Evolutionary conservation across 176 grass and related monocot genomes (phyloP), one percentile per base, ranked within the genome.

Genomic region (Panicum miliaceum): DNA sequence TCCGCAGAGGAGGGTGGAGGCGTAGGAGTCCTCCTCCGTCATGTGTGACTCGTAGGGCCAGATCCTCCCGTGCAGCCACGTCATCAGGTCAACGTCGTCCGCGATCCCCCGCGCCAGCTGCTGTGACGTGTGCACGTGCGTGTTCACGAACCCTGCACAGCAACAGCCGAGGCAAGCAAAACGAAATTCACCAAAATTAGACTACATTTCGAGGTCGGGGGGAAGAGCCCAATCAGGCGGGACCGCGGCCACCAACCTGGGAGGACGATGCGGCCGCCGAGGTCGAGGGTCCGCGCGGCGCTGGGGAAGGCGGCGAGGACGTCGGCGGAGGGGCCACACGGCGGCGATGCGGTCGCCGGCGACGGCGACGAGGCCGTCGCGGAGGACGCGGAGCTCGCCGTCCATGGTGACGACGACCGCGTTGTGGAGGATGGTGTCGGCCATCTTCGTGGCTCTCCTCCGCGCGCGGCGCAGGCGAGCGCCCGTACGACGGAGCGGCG

Each of bases 41-140:
- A 97, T 97, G 86, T 91, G 86, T 8, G 94, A 92, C 81, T 97
- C 94, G 38, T 97, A 97, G 6, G 94, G 94, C 94, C 94, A 97
- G 52, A 97, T 97, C 68, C 94, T 85, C 25, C 86, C 71, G 71
- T 94, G 95, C 38, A 97, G 88, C 95, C 95, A 97, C 26, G 88
- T 93, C 66, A 92, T 91, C 57, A 94, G 86, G 81, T 94, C 92
- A 23, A 97, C 92, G 68, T 94, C 95, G 68, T 97, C 95, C 22
- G 92, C 95, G 68, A 97, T 97, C 15, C 90, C 95, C 84, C 90
- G 82, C 36, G 73, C 95, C 53, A 97, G 90, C 90, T 97, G 95
- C 82, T 97, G 95, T 50, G 95, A 97, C 36, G 95, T 97, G 88
- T 97, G 92, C 75, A 97, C 92, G 64, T 97, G 95, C 6, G 95